Evolutionary conservation across 768 basidiomycete genomes (phyloP), one percentile per base, ranked within the genome.

Genomic region (Cytidiella melzeri): DNA sequence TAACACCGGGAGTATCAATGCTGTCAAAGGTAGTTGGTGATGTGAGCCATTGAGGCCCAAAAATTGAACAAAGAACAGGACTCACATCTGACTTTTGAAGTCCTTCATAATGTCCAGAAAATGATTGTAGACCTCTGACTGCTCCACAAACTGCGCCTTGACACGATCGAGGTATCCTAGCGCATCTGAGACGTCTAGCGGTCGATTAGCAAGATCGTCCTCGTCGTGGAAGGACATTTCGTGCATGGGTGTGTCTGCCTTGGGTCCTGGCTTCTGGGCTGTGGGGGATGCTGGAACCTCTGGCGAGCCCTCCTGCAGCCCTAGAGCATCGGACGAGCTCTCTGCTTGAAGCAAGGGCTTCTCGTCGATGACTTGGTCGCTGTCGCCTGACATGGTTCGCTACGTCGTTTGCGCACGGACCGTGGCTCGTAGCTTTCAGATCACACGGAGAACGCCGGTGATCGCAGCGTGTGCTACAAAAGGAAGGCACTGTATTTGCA

Each of bases 1-100:
- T 99, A 41, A 99, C 95, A 30, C 92, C 93, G 0, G 95, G 95
- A 0, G 95, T 99, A 67, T 97, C 94, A 65, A 99, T 97, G 30
- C 94, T 95, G 62, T 11, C 7, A 53, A 49, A n/a, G 36, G 13
- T 43, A 27, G 20, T 20, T 20, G 23, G 43, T 21, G 42, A 28
- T 5, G 38, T 37, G 34, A 21, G 11, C 36, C 3, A 37, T 30
- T 20, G 9, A 2, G 36, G 18, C 30, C 34, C 13, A 42, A 4
- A 23, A 13, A n/a, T n/a, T n/a, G n/a, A n/a, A n/a, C n/a, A n/a
- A n/a, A n/a, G n/a, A n/a, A n/a, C 9, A 34, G 11, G 4, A 65
- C 77, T 46, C 52, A 80, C 77, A 69, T 49, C 51, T 84, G 81
- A 37, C 81, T 78, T 67, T 82, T 83, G 67, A 81, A 87, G 55